Evolutionary conservation across 2,329 filamentous ascomycete genomes (phyloP), one percentile per base, ranked within the genome.

Genomic region (Colletotrichum sp.): DNA sequence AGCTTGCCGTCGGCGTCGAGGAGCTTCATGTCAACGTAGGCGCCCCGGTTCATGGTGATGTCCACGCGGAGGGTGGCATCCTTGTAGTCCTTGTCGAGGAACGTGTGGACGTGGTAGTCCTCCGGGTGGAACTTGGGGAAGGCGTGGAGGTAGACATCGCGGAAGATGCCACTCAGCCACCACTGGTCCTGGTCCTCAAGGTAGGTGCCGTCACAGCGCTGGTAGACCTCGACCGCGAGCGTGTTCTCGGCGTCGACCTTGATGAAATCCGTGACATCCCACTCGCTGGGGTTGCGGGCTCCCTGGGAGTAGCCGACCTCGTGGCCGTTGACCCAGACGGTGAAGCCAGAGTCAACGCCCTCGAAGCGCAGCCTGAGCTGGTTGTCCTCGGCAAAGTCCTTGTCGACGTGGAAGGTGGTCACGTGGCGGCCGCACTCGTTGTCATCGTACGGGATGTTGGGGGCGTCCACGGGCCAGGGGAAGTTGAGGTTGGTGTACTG

Each of bases 121-220:
- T 93, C 84, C 44, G 92, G 88, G 64, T 88, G 84, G 34, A 84
- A 80, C n/a, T 85, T 82, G 0, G 92, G 89, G 72, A 94, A 94
- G 0, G 90, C 89, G 32, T 94, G 85, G 12, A 95, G 84, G 75
- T 90, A 91, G 0, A 95, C 93, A 76, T 95, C 92, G 55, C 93
- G 88, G 79, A 95, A 95, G 76, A 95, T 95, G 26, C 90, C 88
- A 68, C 88, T 91, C 7, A 94, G 83, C 90, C 92, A 92, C 92
- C 93, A 94, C 82, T 94, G 91, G 79, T 94, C 92, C 77, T 90
- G 92, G 76, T 95, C 93, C 80, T 95, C 93, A 39, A 95, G 90
- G 77, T 95, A 95, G 24, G 90, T 92, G 4, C 93, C 94, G 80
- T 95, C 92, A 39, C 91, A 95, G 79, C 91, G 91, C 81, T 95